Evolutionary conservation across 2,329 filamentous ascomycete species (phyloP), one percentile per base, ranked within the genome.

Genomic region (Teratosphaeriaceae sp.): DNA sequence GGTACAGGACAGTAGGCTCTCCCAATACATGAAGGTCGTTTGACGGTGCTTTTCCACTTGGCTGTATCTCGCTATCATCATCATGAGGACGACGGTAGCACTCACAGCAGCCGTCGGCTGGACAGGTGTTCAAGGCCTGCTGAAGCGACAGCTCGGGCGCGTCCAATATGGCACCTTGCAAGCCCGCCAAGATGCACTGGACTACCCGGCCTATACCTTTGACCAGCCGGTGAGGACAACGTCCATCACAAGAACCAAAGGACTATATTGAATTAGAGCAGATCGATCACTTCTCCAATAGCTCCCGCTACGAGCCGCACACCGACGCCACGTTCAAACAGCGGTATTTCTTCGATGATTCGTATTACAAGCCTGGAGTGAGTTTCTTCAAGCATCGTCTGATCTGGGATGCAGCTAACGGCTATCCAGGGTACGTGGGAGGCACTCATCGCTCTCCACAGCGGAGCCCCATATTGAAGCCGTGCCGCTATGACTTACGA

Each of bases 221-320:
- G 36, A 44, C 15, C 36, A 38, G 42, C 35, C 26, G 2, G 42
- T 44, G 30, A 15, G n/a, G 18, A 6, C 20, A 4, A 4, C 30
- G n/a, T n/a, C n/a, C n/a, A n/a, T n/a, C n/a, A n/a, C n/a, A n/a
- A 9, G n/a, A 8, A 5, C 40, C 9, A 5, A 24, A 13, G 8
- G 16, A n/a, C 4, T 5, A 37, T 43, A 19, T 13, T 40, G 37
- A n/a, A 44, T 19, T n/a, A 11, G 22, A 5, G 5, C 29, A 53
- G 50, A 71, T 92, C 30, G 87, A 94, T 63, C 85, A 92, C 59
- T 92, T 90, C 65, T 85, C 84, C 63, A 85, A 89, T 57, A 82
- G 87, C 42, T 75, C 79, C 1, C 68, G 72, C 36, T 92, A 94
- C 58, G 84, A 80, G 59, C 86, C 88, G 31, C 86, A 92, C 61